Evolutionary conservation across 2,329 filamentous ascomycete species (phyloP).

Genomic region (Orbilia ellipsospora): DNA sequence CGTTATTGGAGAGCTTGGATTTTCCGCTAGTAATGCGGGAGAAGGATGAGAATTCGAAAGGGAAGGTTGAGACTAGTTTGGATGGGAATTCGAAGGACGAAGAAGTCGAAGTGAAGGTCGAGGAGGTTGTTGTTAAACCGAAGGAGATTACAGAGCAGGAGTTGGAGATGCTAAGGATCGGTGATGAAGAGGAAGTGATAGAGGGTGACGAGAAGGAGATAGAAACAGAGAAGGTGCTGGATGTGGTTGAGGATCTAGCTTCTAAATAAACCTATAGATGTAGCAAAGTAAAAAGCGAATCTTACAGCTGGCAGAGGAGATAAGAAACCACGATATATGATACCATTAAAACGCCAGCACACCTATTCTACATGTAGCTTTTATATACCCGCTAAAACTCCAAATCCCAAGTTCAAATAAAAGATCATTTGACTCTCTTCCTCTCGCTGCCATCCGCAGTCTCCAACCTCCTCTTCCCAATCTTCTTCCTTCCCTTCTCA

Average conservation of each 20-base stretch:
- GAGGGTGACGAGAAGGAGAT: constrained; percentile 19
- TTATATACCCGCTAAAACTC: constrained; percentile 37
- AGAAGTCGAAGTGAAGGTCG: constrained; percentile 5
- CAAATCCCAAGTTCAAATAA: constrained; percentile 4
- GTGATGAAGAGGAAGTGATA: constrained; percentile 20
- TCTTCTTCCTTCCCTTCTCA: constrained; percentile 78
- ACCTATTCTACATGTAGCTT: constrained; percentile 35
- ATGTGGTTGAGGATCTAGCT: constrained; percentile 14
- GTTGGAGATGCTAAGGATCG: constrained; percentile 38
- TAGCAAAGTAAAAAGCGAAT: neutral
- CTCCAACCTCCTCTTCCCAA: constrained; percentile 64
- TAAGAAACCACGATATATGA: constrained; percentile 5
- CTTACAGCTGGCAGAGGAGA: neutral
- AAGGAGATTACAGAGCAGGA: constrained; percentile 47
- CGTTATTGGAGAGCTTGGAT: constrained; percentile 48
- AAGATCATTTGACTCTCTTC: constrained; percentile 64
- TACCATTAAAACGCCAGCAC: constrained; percentile 26
- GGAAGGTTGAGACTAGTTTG: constrained; percentile 34
- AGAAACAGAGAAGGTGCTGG: constrained; percentile 14
- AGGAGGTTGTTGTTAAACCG: constrained; percentile 21
- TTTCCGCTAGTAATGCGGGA: constrained; percentile 45
- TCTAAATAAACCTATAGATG: constrained; percentile 1
- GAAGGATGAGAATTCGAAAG: constrained; percentile 1
- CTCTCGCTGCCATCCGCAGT: constrained; percentile 63
- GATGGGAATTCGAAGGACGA: constrained; percentile 25